phyloP scores from a whole-genome alignment of 345 rosid genomes.

The Dipteronia sinensis region DNA sequence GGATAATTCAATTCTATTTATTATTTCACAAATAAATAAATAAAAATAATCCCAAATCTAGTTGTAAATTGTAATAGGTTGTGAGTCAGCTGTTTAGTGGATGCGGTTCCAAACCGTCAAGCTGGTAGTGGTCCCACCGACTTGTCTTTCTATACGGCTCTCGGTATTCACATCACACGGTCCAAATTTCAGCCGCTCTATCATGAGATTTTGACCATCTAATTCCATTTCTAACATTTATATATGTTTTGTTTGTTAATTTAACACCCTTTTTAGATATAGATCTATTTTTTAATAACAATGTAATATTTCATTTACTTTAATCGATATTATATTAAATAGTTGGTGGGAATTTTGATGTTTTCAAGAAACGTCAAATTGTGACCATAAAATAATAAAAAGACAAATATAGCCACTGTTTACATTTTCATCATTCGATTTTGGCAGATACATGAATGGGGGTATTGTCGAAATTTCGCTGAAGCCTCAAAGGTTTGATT shows the following conservation, averaged over 20 bases:
- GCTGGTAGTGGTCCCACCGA: slow-evolving; percentile 28
- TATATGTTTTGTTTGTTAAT: slow-evolving; percentile 9
- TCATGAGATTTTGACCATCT: slow-evolving; percentile 28
- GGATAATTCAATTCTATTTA: background rate
- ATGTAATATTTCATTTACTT: too few species aligned
- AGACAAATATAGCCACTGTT: background rate
- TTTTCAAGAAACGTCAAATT: slow-evolving; percentile 8
- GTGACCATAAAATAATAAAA: background rate
- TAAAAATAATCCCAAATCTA: slow-evolving; percentile 1
- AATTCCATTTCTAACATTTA: background rate
- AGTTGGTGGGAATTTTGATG: background rate
- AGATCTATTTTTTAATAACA: background rate
- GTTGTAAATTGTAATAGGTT: slow-evolving; percentile 14
- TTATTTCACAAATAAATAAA: background rate
- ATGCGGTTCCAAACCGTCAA: slow-evolving; percentile 29
- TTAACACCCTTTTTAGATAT: background rate
- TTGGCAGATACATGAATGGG: background rate
- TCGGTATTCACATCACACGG: slow-evolving; percentile 30
- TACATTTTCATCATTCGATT: background rate
- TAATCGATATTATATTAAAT: background rate
- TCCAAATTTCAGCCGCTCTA: slow-evolving; percentile 8
- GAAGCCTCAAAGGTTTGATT: background rate
- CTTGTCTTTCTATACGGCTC: slow-evolving; percentile 25
- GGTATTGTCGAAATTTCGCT: background rate
- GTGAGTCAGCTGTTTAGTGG: slow-evolving; percentile 26